Evolutionary conservation across 345 rosid genomes (phyloP), one percentile per base, ranked within the genome.

Genomic region (Streptanthus diversifolius): DNA sequence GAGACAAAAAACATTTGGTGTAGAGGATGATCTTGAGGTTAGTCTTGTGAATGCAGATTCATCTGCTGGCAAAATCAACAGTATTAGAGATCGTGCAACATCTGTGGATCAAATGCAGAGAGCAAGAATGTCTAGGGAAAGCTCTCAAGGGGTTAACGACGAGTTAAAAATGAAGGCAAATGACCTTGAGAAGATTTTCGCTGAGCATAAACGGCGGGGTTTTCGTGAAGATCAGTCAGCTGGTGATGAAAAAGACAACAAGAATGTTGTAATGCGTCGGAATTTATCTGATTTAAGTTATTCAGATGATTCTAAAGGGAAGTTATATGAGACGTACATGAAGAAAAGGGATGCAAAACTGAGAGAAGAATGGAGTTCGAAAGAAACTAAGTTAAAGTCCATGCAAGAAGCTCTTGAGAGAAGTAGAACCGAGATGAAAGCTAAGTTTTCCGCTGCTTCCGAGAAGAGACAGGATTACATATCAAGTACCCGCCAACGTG

Each of bases 301-400:
- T 48, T 81, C 91, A 40, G 90, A 86, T 78, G 93, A 86, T 74
- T 90, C 96, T 59, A 85, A 88, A 80, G 97, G 98, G 37, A 84
- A 83, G 55, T 82, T 84, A 22, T 88, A 84, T 43, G 86, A 85
- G 82, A 83, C 47, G 43, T 93, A 93, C 76, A 86, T 85, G 96
- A 82, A 82, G 82, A 93, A 85, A 82, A 86, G 97, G 58, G 96
- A 93, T 83, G 86, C 84, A 66, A 93, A 89, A 75, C 86, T 88
- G 77, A 89, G 84, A 72, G 91, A 85, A 80, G 97, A 89, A 51
- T 81, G 90, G 95, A 82, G 85, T 35, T 79, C 83, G 3, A 86
- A 91, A 84, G 93, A 86, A 82, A 85, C 86, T 15, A 86, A 85
- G 79, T 70, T 91, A 82, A 93, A 85, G 83, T 85, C 86, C 70